phyloP scores from a whole-genome alignment of 208 protist species.

The Histomonas meleagridis region DNA sequence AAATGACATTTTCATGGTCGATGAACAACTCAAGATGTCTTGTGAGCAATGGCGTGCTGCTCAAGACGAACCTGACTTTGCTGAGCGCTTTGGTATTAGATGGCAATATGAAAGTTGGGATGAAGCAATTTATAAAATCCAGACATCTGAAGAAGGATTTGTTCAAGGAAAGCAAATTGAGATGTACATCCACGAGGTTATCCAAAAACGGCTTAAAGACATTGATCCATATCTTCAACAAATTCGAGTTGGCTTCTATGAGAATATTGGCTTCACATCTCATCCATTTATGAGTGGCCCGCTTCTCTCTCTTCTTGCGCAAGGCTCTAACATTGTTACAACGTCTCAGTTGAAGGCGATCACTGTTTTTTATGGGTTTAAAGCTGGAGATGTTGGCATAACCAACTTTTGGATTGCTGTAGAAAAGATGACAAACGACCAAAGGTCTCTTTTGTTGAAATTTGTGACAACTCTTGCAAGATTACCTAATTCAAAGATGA shows the following conservation, averaged over 20 bases:
- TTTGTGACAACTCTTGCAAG: neutral
- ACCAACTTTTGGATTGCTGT: neutral
- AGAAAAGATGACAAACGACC: neutral
- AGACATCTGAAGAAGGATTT: neutral
- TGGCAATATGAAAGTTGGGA: neutral
- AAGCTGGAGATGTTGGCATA: too few species aligned
- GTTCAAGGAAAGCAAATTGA: neutral
- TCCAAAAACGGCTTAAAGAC: neutral
- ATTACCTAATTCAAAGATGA: neutral
- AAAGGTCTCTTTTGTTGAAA: neutral
- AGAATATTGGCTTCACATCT: neutral
- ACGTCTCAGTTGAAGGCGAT: neutral
- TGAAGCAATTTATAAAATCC: neutral
- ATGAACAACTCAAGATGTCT: neutral
- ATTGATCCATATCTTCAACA: neutral
- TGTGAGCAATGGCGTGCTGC: neutral
- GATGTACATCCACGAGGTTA: neutral
- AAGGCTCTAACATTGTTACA: slow-evolving; percentile 10
- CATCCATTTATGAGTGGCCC: slow-evolving; percentile 2
- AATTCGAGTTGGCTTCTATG: neutral
- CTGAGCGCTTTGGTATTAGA: neutral
- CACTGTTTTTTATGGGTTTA: neutral
- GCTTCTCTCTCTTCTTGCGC: neutral
- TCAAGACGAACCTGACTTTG: neutral
- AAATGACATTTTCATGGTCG: neutral